Base-by-base conservation (phyloP, 805 yeast species). In the Allodekkera sacchari region DNA sequence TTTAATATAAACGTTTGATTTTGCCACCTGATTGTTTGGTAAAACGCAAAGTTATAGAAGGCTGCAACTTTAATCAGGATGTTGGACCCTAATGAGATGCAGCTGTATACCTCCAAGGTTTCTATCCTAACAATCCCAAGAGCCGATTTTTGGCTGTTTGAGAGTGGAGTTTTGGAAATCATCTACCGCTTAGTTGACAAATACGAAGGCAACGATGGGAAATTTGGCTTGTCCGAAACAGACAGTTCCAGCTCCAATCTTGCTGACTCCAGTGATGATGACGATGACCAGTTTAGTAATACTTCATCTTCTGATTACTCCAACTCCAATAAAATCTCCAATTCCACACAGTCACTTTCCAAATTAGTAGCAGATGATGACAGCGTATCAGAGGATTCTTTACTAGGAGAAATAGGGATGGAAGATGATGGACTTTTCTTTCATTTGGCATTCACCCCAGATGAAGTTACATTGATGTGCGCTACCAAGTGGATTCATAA, bases 381-480 rank as follows among this genome's bases (percentile, higher is more conserved):
- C n/a, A n/a, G n/a, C n/a, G n/a, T n/a, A n/a, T n/a, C n/a, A n/a
- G n/a, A n/a, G n/a, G n/a, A 32, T 5, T 21, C 6, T 14, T 15
- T 5, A 19, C 19, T n/a, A 9, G 18, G 28, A 9, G 27, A 20
- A 10, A 5, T 29, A 5, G 48, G 44, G 15, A 43, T 44, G 12
- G 52, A 53, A 2, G 66, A 59, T 18, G 70, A 62, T 32, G 63
- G 64, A 20, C 46, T 49, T 31, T 75, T 77, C 47, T 68, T 74
- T 44, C 81, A 74, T 45, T 59, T 77, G 22, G 77, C 81, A 2
- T 68, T 71, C 43, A 72, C 81, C 1, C 78, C 79, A 0, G 50
- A 57, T n/a, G 83, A 77, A 44, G 68, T 78, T 38, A 74, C 83
- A 0, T 54, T 77, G 6, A 75, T 77, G 40, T 70, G 76, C 37